Evolutionary conservation across 331 rosid species (phyloP).

Genomic region (Quercus tomentella): DNA sequence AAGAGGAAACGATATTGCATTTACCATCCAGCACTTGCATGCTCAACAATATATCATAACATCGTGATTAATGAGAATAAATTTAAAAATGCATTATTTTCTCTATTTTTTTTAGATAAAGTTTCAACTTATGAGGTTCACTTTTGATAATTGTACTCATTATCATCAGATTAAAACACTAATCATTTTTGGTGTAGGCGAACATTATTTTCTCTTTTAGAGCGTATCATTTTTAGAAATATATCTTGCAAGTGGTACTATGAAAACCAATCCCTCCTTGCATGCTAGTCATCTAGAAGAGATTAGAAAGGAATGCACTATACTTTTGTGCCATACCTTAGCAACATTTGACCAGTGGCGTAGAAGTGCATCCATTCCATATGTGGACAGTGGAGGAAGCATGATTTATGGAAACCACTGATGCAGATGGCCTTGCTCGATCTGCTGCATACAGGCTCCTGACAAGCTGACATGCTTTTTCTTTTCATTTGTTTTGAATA

Average conservation of each 20-base stretch:
- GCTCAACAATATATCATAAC: neutral
- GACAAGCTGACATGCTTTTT: neutral
- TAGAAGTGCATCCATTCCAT: too few relatives aligned
- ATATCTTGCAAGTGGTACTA: neutral
- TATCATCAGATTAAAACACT: too few relatives aligned
- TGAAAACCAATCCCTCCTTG: neutral
- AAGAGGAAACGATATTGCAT: neutral
- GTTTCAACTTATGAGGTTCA: too few relatives aligned
- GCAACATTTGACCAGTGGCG: too few relatives aligned
- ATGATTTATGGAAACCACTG: neutral
- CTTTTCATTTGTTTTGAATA: neutral
- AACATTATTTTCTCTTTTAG: neutral
- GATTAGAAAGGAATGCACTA: neutral
- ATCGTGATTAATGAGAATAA: neutral
- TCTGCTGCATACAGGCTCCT: neutral
- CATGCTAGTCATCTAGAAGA: neutral
- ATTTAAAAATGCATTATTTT: neutral
- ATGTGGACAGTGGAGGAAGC: neutral
- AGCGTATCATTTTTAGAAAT: neutral
- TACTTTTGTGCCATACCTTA: neutral
- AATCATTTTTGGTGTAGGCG: too few relatives aligned
- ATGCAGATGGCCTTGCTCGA: neutral
- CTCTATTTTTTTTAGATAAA: too few relatives aligned
- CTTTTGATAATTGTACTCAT: too few relatives aligned
- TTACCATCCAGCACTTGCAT: neutral